Conservation (phyloP, 2,329 filamentous ascomycete genomes). For the Fusarium newnesense region DNA sequence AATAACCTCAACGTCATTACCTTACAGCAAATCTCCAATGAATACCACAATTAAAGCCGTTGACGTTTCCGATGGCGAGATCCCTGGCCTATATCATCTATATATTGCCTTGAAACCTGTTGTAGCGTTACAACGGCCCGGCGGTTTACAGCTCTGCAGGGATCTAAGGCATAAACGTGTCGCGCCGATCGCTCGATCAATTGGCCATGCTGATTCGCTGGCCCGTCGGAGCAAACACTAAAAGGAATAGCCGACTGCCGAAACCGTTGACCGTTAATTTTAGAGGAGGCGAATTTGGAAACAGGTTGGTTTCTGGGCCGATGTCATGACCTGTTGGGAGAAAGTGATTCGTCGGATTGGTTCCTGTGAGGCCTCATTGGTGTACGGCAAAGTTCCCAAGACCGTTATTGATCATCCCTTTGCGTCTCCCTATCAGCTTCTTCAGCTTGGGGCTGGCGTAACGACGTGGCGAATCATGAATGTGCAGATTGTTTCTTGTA, state of each 20-base stretch:
- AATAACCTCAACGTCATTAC: conserved; percentile 28
- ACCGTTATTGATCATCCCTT: background rate
- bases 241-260: conserved; percentile 14
- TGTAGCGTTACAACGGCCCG: conserved; percentile 29
- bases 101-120: conserved; percentile 22
- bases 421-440: background rate
- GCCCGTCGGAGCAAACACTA: conserved; percentile 18
- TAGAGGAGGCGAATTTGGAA: background rate
- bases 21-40: conserved; percentile 1
- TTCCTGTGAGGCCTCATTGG: background rate
- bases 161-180: conserved; percentile 25
- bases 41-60: conserved; percentile 8
- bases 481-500: background rate
- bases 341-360: background rate
- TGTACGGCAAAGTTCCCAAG: background rate
- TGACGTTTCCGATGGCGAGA: conserved; percentile 23
- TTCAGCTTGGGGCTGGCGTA: background rate
- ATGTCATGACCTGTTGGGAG: conserved; percentile 4
- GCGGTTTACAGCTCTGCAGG: conserved; percentile 24
- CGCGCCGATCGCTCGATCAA: conserved; percentile 7
- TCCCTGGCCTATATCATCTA: conserved; percentile 28
- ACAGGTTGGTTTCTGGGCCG: background rate
- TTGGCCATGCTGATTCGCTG: conserved; percentile 7
- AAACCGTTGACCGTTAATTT: background rate
- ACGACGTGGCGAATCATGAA: background rate